Evolutionary conservation across 1,284 basidiomycete genomes (phyloP), one percentile per base, ranked within the genome.

Genomic region (Ganoderma resinaceum): DNA sequence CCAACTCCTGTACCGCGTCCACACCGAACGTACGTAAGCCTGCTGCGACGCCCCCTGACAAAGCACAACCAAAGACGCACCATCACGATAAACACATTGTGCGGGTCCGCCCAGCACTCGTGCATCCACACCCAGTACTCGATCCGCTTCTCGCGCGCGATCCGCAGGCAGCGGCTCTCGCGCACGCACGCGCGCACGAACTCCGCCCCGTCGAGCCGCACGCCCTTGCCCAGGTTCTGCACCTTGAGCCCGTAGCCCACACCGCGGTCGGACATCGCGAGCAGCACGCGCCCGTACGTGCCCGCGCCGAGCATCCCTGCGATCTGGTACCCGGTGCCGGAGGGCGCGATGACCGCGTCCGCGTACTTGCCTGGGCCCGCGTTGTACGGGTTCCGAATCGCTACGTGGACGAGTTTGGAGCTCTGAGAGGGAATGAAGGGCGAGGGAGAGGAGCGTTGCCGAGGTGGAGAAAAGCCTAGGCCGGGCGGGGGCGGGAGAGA

Each of bases 71-170:
- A n/a, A n/a, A 11, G 33, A 72, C 75, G 38, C 42, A 76, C 76
- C 76, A 77, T 76, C 18, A 70, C 73, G 11, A 74, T 67, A 49
- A 74, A 76, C 0, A 74, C 62, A 49, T 76, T 74, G 2, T 64
- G 49, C 2, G 65, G 23, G 40, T 77, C 72, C 11, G 76, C 70
- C 71, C 74, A 77, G 9, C 72, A 69, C 18, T 67, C 66, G 20
- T 69, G 55, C 26, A 76, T 31, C 14, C 49, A 43, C 43, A 61
- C 62, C 52, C 73, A 53, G 62, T 66, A 66, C 11, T 55, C 46
- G n/a, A 61, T 12, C 1, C 42, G 8, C 23, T 12, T 1, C 52
- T 62, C 37, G 8, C 67, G n/a, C n/a, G 63, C 69, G 31, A 43
- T 6, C 9, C 26, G 53, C 67, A 73, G 62, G 37, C 67, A 53